Conservation (phyloP, 768 basidiomycete genomes). For the Leccinum broughii region DNA sequence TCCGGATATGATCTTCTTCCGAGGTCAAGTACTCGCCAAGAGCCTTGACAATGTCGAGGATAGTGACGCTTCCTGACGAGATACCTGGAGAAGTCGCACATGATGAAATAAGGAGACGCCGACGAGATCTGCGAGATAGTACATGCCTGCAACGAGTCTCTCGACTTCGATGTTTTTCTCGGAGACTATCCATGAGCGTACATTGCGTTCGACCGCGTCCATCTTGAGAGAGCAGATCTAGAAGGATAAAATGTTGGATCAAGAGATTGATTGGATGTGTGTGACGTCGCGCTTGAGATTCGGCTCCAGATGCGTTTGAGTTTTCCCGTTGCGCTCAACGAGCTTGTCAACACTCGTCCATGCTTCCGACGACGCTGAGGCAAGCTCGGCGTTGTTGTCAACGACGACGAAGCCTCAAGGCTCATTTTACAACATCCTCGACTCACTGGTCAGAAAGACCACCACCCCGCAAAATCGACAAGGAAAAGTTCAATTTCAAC, state of each 20-base stretch:
- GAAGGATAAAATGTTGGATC: not conserved
- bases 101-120: not conserved
- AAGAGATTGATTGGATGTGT: not conserved
- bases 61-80: slow-evolving; percentile 47
- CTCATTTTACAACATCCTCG: slow-evolving; percentile 26
- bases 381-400: slow-evolving; percentile 21
- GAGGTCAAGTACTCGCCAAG: slow-evolving; percentile 87
- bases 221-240: slow-evolving; percentile 23
- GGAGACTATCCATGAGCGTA: slow-evolving; percentile 74
- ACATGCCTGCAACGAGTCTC: slow-evolving; percentile 60
- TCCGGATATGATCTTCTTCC: slow-evolving; percentile 74
- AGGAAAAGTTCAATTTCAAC: slow-evolving; percentile 83
- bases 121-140: not conserved
- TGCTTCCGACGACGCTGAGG: slow-evolving; percentile 24
- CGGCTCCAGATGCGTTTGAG: not conserved
- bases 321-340: slow-evolving; percentile 10
- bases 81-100: not conserved
- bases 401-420: slow-evolving; percentile 26
- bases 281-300: slow-evolving; percentile 1
- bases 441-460: slow-evolving; percentile 13
- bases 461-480: slow-evolving; percentile 11
- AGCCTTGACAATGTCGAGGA: slow-evolving; percentile 81
- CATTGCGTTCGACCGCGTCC: slow-evolving; percentile 50
- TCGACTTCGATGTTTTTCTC: slow-evolving; percentile 59
- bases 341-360: slow-evolving; percentile 8